Evolutionary conservation across 768 basidiomycete genomes (phyloP), one percentile per base, ranked within the genome.

Genomic region (Amanita brunnescens): DNA sequence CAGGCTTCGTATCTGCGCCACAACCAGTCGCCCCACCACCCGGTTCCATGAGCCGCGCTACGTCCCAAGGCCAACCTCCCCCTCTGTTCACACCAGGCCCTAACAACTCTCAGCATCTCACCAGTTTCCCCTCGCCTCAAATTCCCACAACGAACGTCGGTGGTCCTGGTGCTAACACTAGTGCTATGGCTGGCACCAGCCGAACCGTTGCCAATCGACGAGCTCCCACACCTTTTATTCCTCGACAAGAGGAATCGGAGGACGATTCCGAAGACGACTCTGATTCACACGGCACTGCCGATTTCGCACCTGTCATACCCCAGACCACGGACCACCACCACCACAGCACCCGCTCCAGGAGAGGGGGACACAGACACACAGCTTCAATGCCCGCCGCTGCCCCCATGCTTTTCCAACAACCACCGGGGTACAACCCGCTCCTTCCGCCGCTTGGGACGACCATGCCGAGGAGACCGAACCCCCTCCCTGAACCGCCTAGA

Each of bases 401-500:
- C n/a, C 69, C 70, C 2, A 57, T 68, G 42, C 61, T 60, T 37
- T 61, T 66, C 41, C 56, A 70, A 3, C 56, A 52, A 45, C 55
- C 60, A 2, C 51, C 56, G 14, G 65, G 60, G 0, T 69, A 58
- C 54, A 67, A 67, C 12, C 69, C 66, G 5, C 59, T 65, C 16
- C 61, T 62, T 14, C 40, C 42, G 9, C 55, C n/a, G n/a, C n/a
- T n/a, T n/a, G n/a, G n/a, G n/a, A n/a, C n/a, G n/a, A n/a, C 58
- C 20, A 62, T 59, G 6, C 55, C 23, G 1, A 59, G 62, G 10
- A 56, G 67, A 13, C 47, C 53, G 1, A 85, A 89, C 59, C 85
- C 84, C 4, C 77, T 88, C 7, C 87, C 87, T 0, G 53, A 61
- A 2, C 84, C 79, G 0, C 87, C 87, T 0, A 65, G 66, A 26